Conservation (phyloP, 495 filamentous ascomycete genomes). For the Acidiella bohemica region DNA sequence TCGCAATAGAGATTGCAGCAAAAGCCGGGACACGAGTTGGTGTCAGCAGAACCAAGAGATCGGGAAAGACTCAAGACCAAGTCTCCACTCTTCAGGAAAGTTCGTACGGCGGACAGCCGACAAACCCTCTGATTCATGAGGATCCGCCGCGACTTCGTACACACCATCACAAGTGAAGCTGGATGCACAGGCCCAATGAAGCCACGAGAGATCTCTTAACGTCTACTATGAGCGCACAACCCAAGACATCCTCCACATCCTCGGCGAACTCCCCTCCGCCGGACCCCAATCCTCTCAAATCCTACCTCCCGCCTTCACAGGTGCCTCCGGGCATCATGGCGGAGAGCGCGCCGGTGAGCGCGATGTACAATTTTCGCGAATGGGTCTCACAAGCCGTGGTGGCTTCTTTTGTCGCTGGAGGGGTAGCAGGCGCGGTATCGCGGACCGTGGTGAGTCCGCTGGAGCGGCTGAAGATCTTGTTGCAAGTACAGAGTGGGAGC, state of each 20-base stretch:
- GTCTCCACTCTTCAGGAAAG: too few species aligned
- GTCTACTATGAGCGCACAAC: background rate
- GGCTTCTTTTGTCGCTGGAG: slow-evolving; percentile 90
- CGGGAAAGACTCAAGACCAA: too few species aligned
- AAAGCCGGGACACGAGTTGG: too few species aligned
- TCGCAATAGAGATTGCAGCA: too few species aligned
- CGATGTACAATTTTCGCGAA: background rate
- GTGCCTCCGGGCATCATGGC: background rate
- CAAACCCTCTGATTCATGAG: too few species aligned
- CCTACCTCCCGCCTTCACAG: slow-evolving; percentile 2
- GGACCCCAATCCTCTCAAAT: background rate
- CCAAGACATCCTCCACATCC: slow-evolving; percentile 1
- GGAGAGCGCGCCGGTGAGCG: too few species aligned
- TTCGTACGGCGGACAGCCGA: too few species aligned
- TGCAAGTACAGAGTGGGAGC: slow-evolving; percentile 87
- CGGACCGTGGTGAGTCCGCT: slow-evolving; percentile 92
- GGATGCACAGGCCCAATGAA: too few species aligned
- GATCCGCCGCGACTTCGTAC: too few species aligned
- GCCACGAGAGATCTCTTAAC: background rate
- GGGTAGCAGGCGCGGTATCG: slow-evolving; percentile 91
- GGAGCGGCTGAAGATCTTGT: slow-evolving; percentile 91
- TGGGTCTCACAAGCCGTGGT: slow-evolving; percentile 59
- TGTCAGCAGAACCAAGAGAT: too few species aligned
- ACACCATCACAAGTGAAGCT: too few species aligned
- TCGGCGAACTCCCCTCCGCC: background rate